These are phyloP conservation scores for Teunomyces tritomae DNA, from an alignment of 805 yeast genomes.

Conservation along the genomic window DNA sequence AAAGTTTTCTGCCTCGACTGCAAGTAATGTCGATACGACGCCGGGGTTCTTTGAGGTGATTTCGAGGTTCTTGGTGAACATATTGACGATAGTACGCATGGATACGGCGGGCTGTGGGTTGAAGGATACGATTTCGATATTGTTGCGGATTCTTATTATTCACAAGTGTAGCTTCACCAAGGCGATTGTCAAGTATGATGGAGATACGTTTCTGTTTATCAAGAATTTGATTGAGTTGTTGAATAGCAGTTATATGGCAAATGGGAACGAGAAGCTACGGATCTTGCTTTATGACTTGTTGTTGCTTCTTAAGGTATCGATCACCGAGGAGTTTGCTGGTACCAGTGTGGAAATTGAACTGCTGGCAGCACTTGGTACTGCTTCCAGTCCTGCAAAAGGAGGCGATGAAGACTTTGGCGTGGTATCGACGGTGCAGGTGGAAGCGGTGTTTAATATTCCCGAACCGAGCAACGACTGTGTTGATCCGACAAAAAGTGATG, in stretches of 20 bases:
- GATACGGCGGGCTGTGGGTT: background rate
- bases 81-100: constrained; percentile 9
- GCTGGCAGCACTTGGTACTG: background rate
- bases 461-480: constrained; percentile 20
- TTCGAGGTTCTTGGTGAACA: constrained; percentile 18
- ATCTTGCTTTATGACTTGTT: constrained; percentile 60
- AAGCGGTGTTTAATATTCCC: constrained; percentile 26
- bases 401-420: background rate
- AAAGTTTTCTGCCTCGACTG: constrained; percentile 41
- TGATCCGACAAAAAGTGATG: constrained; percentile 17
- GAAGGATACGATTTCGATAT: constrained; percentile 40
- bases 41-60: constrained; percentile 21
- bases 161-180: constrained; percentile 50
- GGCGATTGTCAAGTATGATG: constrained; percentile 39
- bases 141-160: constrained; percentile 55
- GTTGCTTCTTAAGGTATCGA: constrained; percentile 46
- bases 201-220: constrained; percentile 46
- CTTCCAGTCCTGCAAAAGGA: background rate
- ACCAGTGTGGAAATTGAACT: constrained; percentile 1
- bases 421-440: background rate
- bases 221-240: constrained; percentile 47
- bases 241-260: constrained; percentile 37
- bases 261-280: constrained; percentile 44
- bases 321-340: constrained; percentile 18
- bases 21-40: constrained; percentile 19